Conservation (phyloP, 352 stramenopile species). For the Phytopythium aichiense region DNA sequence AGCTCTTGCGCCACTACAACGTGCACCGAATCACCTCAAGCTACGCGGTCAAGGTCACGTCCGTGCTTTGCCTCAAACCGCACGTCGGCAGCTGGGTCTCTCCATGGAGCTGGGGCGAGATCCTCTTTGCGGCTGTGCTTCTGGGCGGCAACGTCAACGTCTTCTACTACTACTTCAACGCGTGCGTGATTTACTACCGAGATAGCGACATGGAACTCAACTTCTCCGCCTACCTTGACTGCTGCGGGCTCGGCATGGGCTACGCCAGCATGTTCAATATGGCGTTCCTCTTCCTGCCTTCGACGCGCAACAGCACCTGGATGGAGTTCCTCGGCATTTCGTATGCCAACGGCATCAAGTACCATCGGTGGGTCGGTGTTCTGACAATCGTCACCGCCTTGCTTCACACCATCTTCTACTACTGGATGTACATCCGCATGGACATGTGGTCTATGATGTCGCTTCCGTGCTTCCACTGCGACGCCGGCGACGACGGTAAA, state of each 20-base stretch:
- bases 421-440: constrained; percentile 15
- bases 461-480: constrained; percentile 32
- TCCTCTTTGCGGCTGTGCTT: constrained; percentile 20
- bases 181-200: constrained; percentile 8
- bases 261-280: constrained; percentile 34
- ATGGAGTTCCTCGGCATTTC: constrained; percentile 39
- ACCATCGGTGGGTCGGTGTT: constrained; percentile 34
- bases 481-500: constrained; percentile 9
- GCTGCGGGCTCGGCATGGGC: constrained; percentile 13
- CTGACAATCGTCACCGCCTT: constrained; percentile 19
- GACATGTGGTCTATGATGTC: constrained; percentile 13
- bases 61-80: constrained; percentile 20
- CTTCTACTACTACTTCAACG: constrained; percentile 17
- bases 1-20: constrained; percentile 16
- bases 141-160: constrained; percentile 21
- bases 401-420: constrained; percentile 18
- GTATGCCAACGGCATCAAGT: constrained; percentile 32
- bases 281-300: constrained; percentile 29
- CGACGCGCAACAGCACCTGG: constrained; percentile 28
- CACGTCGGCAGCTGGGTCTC: constrained; percentile 7
- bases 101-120: constrained; percentile 19
- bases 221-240: constrained; percentile 12
- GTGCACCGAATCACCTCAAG: constrained; percentile 13
- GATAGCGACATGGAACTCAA: constrained; percentile 11
- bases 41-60: constrained; percentile 10